Conservation (phyloP, 169 alveolate species). For the Plasmodium vivax region DNA sequence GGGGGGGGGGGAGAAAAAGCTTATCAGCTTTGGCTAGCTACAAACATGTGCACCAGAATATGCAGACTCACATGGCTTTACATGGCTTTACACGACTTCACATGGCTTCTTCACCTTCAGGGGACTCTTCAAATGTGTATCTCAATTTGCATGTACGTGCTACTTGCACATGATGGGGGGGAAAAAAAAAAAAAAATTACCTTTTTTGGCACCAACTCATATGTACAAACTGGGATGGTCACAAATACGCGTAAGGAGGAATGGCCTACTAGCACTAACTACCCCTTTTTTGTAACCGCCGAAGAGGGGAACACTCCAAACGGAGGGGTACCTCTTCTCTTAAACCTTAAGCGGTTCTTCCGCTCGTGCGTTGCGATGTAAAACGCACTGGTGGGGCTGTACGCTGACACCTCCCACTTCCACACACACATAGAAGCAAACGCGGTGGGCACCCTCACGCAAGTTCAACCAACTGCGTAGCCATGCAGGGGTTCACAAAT, state of each 20-base stretch:
- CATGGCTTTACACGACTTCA: background rate
- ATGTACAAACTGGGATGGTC: background rate
- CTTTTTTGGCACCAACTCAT: background rate
- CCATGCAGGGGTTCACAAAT: background rate
- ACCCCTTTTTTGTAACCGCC: background rate
- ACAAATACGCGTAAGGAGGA: background rate
- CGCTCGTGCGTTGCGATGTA: background rate
- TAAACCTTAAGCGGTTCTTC: background rate
- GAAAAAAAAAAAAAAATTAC: background rate
- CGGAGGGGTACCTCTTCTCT: background rate
- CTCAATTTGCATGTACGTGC: background rate
- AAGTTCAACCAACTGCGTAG: background rate
- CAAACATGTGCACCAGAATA: background rate
- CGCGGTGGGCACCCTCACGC: background rate
- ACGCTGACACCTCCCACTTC: background rate
- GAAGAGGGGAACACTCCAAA: background rate
- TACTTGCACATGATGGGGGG: background rate
- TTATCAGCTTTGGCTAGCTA: background rate
- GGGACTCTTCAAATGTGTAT: background rate
- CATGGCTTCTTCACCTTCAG: background rate
- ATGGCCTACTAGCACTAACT: background rate
- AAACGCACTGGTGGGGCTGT: too few species aligned
- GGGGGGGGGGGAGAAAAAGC: background rate
- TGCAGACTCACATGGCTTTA: background rate
- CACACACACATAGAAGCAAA: background rate